These are phyloP conservation scores for Apostasia shenzhenica DNA, from an alignment of 106 monocot genomes.

Conservation along the genomic window DNA sequence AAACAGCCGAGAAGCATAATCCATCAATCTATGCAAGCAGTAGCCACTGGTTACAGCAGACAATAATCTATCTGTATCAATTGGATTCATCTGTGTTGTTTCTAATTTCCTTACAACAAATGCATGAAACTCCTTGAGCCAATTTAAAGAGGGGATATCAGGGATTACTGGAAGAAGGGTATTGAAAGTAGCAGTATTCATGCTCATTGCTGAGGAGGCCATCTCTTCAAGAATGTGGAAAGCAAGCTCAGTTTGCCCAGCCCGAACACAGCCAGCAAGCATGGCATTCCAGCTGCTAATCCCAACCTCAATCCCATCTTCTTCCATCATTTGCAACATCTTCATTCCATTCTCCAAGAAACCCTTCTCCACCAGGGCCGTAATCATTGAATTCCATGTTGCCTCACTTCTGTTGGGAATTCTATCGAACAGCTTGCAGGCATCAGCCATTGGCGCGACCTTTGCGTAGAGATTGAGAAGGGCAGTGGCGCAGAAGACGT, in stretches of 20 bases:
- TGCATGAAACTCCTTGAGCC: slow-evolving; percentile 49
- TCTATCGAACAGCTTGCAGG: slow-evolving; percentile 47
- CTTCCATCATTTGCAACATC: slow-evolving; percentile 31
- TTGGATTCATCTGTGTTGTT: slow-evolving; percentile 8
- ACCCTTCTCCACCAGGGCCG: slow-evolving; percentile 30
- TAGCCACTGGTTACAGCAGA: slow-evolving; percentile 34
- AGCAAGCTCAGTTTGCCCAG: slow-evolving; percentile 23
- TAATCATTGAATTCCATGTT: slow-evolving; percentile 46
- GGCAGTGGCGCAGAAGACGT: slow-evolving; percentile 43
- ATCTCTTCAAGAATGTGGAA: slow-evolving; percentile 31
- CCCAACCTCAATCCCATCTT: slow-evolving; percentile 9
- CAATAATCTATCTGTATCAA: slow-evolving; percentile 38
- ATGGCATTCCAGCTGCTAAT: slow-evolving; percentile 60
- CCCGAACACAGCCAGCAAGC: slow-evolving; percentile 49
- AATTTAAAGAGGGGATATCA: background rate
- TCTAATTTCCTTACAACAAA: slow-evolving; percentile 32
- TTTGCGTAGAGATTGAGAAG: slow-evolving; percentile 41
- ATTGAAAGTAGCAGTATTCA: slow-evolving; percentile 45
- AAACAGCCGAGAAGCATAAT: slow-evolving; percentile 34
- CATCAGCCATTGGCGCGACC: slow-evolving; percentile 15
- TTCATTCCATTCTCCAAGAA: slow-evolving; percentile 22
- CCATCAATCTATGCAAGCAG: slow-evolving; percentile 26
- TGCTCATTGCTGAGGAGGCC: slow-evolving; percentile 12
- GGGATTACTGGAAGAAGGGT: slow-evolving; percentile 48
- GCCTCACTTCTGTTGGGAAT: slow-evolving; percentile 35